Base-by-base conservation (phyloP, 306 rosid genomes). In the Cicer chorassanicum region DNA sequence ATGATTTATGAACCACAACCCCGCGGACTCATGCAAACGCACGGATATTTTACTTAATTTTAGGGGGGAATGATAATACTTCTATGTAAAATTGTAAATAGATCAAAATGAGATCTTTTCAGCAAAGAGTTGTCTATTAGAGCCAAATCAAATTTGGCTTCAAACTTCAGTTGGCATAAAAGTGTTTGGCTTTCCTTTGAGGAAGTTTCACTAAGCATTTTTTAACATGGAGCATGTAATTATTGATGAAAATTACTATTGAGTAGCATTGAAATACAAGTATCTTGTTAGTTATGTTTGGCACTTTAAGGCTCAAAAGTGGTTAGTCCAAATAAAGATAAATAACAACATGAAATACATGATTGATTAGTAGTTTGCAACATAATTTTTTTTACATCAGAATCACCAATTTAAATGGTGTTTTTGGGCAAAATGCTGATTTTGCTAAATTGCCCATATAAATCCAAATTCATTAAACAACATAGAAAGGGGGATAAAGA, bases 381-480 rank as follows among this genome's bases (percentile, higher is more conserved):
- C 76, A 79, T 75, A 15, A 74, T 81, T 48, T 69, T 76, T 71
- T 60, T 55, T 39, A 81, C 67, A 78, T 66, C 74, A 83, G 82
- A 84, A 82, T 62, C 56, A 81, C 83, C 78, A 79, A 74, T 50
- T 46, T 81, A 51, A 55, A 29, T 65, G 21, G 4, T 10, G 80
- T 74, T 83, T 83, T 68, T 50, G 71, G 68, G 78, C 78, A 46
- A 70, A 61, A 72, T 61, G 82, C 84, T 74, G 75, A 70, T 78
- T 34, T 54, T 78, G 88, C 56, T 77, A 71, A 83, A 66, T 84
- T 55, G 65, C 65, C 79, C 78, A 1, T 72, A 24, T 38, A 75
- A 56, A 72, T 80, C 77, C 86, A 84, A 80, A 80, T 80, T 73
- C 73, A 75, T 44, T 59, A 87, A 84, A 82, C 76, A 76, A 11